phyloP scores from a whole-genome alignment of 208 protist genomes.

The Acanthamoeba royreba region DNA sequence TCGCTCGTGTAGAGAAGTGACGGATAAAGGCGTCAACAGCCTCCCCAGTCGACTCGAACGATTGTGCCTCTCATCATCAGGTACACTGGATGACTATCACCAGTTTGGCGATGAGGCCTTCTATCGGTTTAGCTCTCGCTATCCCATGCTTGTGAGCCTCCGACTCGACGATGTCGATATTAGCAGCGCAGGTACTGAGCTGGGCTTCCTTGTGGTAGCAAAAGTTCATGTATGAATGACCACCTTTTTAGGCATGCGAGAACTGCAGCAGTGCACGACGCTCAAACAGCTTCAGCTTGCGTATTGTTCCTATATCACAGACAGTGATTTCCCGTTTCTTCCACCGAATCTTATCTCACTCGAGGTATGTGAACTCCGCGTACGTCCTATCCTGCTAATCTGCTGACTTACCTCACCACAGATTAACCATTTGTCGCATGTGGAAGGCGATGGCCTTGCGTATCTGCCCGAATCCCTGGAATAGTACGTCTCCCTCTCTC shows the following conservation, averaged over 20 bases:
- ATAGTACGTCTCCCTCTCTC: not conserved
- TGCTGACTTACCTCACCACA: not conserved
- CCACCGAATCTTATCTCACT: not conserved
- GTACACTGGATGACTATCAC: conserved; percentile 11
- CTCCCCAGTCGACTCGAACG: not conserved
- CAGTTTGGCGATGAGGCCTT: not conserved
- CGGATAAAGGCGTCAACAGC: not conserved
- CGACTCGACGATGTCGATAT: not conserved
- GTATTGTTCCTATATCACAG: not conserved
- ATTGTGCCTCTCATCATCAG: not conserved
- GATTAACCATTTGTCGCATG: not conserved
- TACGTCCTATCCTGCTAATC: not conserved
- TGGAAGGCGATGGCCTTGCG: not conserved
- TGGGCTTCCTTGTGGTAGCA: not conserved
- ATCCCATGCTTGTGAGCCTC: not conserved
- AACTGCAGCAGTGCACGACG: not conserved
- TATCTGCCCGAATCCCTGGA: not conserved
- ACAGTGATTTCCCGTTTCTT: not conserved
- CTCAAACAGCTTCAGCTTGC: not conserved
- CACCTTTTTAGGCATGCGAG: not conserved
- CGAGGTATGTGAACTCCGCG: not conserved
- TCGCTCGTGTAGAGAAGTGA: not conserved
- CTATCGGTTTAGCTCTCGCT: not conserved
- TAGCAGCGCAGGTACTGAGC: not conserved
- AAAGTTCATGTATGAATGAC: too few relatives aligned